Base-by-base conservation (phyloP, 2,329 filamentous ascomycete species). In the Geosmithia morbida region DNA sequence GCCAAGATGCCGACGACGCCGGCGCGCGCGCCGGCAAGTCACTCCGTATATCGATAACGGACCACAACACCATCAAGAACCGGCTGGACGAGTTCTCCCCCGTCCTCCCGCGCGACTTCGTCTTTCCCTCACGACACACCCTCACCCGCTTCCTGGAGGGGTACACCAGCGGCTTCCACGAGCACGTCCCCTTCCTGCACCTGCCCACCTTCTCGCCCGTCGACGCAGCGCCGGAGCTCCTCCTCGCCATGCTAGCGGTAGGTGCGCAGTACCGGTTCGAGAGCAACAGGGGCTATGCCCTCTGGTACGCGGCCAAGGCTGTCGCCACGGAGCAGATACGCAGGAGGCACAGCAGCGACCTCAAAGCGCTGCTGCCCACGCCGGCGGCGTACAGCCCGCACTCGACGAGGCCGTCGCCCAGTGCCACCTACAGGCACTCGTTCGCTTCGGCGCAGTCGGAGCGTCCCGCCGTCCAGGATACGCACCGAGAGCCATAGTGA, bases 141-240 rank as follows among this genome's bases (percentile, higher is more conserved):
- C 59, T 86, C 26, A 80, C 78, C 2, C 66, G 83, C 33, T 86
- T 85, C 51, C 62, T 86, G 30, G 80, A 83, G 49, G 81, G 81
- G 1, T 87, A 85, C 54, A 74, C 85, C 47, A 76, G 72, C 49
- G 81, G 81, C 0, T 85, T 86, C 49, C 71, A 76, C 48, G 71
- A 74, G 46, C 69, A 74, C 50, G 56, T 75, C 1, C 72, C 72
- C 0, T 71, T 86, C 51, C 65, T 87, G 26, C 83, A 87, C 57
- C 64, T 85, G 5, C 77, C 83, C 0, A 85, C 81, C 0, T 67
- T 86, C 44, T 69, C 71, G 2, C 72, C 80, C 0, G 73, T 74
- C 7, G 74, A 79, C n/a, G 71, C 78, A n/a, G 76, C 80, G 0
- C 74, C 81, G 0, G 83, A 86, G 58, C 65, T 87, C 3, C 65